These are phyloP conservation scores for Davidsoniella eucalypti DNA, from an alignment of 2,329 filamentous ascomycete genomes.

Conservation along the genomic window DNA sequence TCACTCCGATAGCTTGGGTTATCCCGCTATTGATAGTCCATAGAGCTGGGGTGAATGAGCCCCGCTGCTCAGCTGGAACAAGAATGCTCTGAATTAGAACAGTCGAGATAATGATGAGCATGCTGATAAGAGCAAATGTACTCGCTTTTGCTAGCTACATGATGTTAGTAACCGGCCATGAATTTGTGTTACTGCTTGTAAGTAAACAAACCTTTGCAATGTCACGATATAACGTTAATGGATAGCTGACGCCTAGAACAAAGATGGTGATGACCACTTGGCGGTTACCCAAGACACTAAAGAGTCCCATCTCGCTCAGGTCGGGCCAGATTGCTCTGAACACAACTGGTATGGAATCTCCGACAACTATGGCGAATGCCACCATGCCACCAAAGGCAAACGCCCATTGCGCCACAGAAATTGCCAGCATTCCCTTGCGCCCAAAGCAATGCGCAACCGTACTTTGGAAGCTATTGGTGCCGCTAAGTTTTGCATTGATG, in stretches of 20 bases:
- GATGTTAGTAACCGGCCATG: slow-evolving; percentile 2
- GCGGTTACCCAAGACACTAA: slow-evolving; percentile 70
- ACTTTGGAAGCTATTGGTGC: slow-evolving; percentile 83
- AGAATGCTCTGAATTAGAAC: slow-evolving; percentile 70
- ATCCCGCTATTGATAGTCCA: slow-evolving; percentile 74
- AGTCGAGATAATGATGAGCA: slow-evolving; percentile 76
- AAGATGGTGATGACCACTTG: slow-evolving; percentile 78
- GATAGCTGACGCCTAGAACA: slow-evolving; percentile 71
- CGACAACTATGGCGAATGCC: slow-evolving; percentile 92
- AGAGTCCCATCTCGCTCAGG: slow-evolving; percentile 52
- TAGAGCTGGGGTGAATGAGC: slow-evolving; percentile 51
- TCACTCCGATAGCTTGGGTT: slow-evolving; percentile 92
- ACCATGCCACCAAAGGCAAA: slow-evolving; percentile 99
- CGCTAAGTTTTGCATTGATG: slow-evolving; percentile 91
- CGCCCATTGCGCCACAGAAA: slow-evolving; percentile 81
- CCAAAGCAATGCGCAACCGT: slow-evolving; percentile 96
- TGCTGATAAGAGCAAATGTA: slow-evolving; percentile 80
- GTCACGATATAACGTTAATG: slow-evolving; percentile 83
- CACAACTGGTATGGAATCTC: slow-evolving; percentile 89
- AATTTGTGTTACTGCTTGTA: background rate
- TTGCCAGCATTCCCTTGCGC: slow-evolving; percentile 70
- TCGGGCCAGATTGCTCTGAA: slow-evolving; percentile 67
- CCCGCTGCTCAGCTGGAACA: slow-evolving; percentile 54
- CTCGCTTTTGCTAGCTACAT: slow-evolving; percentile 82
- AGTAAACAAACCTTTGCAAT: slow-evolving; percentile 66